Base-by-base conservation (phyloP, 306 rosid genomes). In the Cotoneaster glaucophyllus region DNA sequence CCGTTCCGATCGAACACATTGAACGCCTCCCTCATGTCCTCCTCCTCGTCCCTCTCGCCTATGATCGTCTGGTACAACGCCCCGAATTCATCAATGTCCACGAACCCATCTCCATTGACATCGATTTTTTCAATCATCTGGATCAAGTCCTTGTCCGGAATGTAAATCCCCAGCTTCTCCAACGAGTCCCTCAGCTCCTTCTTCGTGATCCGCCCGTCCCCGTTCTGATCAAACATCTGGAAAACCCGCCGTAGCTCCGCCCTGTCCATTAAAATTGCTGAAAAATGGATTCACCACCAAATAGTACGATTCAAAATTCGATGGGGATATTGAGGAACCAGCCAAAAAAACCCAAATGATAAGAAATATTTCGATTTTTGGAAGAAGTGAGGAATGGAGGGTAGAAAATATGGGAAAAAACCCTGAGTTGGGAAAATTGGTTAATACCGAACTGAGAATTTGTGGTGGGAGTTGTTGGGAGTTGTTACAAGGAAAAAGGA, bases 21-120 rank as follows among this genome's bases (percentile, higher is more conserved):
- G 77, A 82, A 82, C 2, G 85, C 85, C 37, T 82, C 85, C 41
- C 77, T 73, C 77, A 82, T 82, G 79, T 82, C 85, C 64, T 78
- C 70, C 31, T 74, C 82, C 66, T 74, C 79, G 12, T 58, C 85
- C 53, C 79, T 74, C 76, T 82, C 82, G 21, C 66, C 82, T 61
- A 82, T 74, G 39, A 82, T 79, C n/a, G 75, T 78, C 29, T 48
- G 44, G 18, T 78, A 82, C 76, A 82, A 64, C 2, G 44, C 69
- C 44, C 82, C 85, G 26, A 82, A 82, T 59, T 82, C 85, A 24
- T 82, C 85, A 1, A 82, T 74, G 44, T 82, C 85, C 8, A 82
- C 82, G 34, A 45, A 82, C 5, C 85, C 85, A 3, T 82, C 85
- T 0, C 82, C 79, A 8, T 78, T 78, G 1, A 64, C 70, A 12